Percentiles rank a stretch among this genome's conserved stretches.
Evolutionary conservation across 345 rosid genomes (phyloP).

Genomic region (Citrus trifoliata): DNA sequence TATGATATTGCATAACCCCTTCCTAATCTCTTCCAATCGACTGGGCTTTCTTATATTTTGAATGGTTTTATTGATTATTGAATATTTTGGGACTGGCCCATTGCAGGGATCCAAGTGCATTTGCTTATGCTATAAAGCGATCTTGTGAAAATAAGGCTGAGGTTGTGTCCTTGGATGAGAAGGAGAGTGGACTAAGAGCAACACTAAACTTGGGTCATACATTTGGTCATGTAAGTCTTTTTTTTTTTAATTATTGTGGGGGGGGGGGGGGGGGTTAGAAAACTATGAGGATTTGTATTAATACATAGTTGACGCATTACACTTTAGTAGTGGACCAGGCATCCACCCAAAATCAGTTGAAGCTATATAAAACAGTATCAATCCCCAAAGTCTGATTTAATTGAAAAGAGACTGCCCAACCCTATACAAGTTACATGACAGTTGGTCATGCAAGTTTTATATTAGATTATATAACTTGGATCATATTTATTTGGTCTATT

Average conservation of each 20-base stretch:
- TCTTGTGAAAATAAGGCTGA: constrained; percentile 98
- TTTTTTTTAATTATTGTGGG: too few relatives aligned
- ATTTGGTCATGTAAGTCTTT: constrained; percentile 87
- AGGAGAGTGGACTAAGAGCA: constrained; percentile 91
- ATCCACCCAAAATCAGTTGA: too few relatives aligned
- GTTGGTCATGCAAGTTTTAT: constrained; percentile 76
- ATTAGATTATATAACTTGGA: neutral
- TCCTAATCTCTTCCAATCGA: neutral
- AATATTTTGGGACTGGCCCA: neutral
- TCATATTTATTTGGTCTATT: neutral
- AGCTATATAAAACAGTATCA: too few relatives aligned
- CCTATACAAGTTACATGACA: constrained; percentile 19
- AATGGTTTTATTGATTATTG: neutral
- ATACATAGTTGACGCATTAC: too few relatives aligned
- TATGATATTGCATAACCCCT: neutral
- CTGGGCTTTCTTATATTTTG: neutral
- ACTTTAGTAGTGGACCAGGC: too few relatives aligned
- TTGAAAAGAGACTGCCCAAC: too few relatives aligned
- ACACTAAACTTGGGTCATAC: constrained; percentile 96
- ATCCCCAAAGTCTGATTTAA: too few relatives aligned
- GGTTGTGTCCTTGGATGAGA: constrained; percentile 97
- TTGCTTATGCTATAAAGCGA: constrained; percentile 89
- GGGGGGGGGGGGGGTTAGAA: too few relatives aligned
- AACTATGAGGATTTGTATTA: too few relatives aligned
- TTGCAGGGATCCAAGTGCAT: constrained; percentile 80